Conservation (phyloP, 306 rosid species). For the Cicer bijugum region DNA sequence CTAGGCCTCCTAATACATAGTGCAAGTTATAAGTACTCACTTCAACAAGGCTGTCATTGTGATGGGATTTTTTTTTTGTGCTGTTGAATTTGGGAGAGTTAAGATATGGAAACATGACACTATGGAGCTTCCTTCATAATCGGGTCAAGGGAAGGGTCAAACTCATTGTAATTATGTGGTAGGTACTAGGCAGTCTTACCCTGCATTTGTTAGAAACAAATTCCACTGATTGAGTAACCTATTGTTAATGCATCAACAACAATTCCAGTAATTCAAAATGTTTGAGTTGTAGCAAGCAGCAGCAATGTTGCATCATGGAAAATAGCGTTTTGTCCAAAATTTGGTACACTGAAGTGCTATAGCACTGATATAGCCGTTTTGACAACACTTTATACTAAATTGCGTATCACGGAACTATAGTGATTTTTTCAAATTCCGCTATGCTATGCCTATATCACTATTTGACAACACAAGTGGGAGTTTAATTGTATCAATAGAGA, state of each 20-base stretch:
- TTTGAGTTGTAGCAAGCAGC: not conserved
- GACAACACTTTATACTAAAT: not conserved
- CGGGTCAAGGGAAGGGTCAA: not conserved
- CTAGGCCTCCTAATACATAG: no score
- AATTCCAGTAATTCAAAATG: not conserved
- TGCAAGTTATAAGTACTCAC: not conserved
- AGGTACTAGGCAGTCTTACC: not conserved
- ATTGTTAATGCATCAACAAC: not conserved
- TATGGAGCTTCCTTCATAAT: not conserved
- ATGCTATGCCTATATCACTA: not conserved
- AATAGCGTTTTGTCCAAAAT: not conserved
- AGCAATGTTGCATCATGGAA: not conserved
- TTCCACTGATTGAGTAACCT: not conserved
- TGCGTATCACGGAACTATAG: not conserved
- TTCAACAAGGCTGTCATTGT: not conserved
- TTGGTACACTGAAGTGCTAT: not conserved
- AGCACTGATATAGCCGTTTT: not conserved
- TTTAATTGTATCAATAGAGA: not conserved
- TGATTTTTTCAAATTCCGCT: not conserved
- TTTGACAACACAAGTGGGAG: not conserved
- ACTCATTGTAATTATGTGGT: not conserved
- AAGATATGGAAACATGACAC: not conserved
- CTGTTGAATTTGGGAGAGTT: slow-evolving; percentile 2
- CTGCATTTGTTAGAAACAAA: not conserved
- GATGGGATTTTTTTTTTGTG: not conserved